Evolutionary conservation across 306 rosid genomes (phyloP).

Genomic region (peach (Prunus persica)): Prunus_persica_NCBIv2 NC_034012.1:13121501-13122000

Average conservation of each 20-base stretch:
- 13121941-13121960: neutral
- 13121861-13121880: constrained; percentile 93
- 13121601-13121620: neutral
- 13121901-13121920: constrained; percentile 95
- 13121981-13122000: neutral
- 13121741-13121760: neutral
- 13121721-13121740: neutral
- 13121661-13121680: neutral
- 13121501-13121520: neutral
- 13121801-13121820: constrained; percentile 29
- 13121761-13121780: constrained; percentile 10
- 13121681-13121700: neutral
- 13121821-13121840: constrained; percentile 90
- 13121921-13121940: constrained; percentile 82
- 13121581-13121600: neutral
- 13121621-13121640: neutral
- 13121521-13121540: too few species aligned
- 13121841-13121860: constrained; percentile 94
- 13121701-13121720: neutral
- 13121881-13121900: constrained; percentile 96
- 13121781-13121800: constrained; percentile 10
- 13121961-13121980: neutral
- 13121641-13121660: neutral
- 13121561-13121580: too few species aligned
- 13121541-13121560: neutral